Evolutionary conservation across 1,284 basidiomycete species (phyloP).

Genomic region (Thecaphora thlaspeos): DNA sequence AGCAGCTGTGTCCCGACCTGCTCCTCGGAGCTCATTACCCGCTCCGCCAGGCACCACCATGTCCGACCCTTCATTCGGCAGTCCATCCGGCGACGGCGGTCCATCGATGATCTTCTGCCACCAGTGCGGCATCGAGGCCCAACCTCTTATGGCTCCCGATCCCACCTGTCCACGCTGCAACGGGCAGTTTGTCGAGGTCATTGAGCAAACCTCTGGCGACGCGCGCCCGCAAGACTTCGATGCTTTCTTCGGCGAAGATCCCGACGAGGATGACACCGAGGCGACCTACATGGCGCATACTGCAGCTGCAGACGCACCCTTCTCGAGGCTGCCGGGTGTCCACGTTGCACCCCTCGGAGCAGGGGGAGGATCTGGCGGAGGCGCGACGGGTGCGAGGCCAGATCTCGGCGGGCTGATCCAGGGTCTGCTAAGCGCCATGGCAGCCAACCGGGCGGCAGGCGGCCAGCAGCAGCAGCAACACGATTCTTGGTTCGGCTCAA

Average conservation of each 20-base stretch:
- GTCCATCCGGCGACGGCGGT: neutral
- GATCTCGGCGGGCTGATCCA: constrained; percentile 1
- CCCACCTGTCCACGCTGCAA: constrained; percentile 48
- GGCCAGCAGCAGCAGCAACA: constrained; percentile 3
- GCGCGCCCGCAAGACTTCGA: constrained; percentile 1
- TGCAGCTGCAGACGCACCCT: no score
- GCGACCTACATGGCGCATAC: neutral
- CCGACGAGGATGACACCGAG: constrained; percentile 2
- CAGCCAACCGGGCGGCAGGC: neutral
- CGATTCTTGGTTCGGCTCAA: no score
- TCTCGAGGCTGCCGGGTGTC: no score
- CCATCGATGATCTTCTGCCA: constrained; percentile 21
- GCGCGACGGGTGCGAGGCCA: neutral
- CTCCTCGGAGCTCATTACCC: no score
- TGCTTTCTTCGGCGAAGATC: neutral
- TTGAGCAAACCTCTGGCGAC: constrained; percentile 11
- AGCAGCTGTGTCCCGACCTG: no score
- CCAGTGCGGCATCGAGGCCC: constrained; percentile 44
- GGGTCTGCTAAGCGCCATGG: neutral
- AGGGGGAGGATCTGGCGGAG: neutral
- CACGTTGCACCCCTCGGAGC: no score
- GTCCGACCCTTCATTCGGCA: constrained; percentile 8
- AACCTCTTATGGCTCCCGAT: constrained; percentile 39
- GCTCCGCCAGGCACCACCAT: no score
- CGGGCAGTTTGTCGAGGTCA: constrained; percentile 45